Evolutionary conservation across 139 green algal species (phyloP).

Genomic region (Picochlorum sp.): DNA sequence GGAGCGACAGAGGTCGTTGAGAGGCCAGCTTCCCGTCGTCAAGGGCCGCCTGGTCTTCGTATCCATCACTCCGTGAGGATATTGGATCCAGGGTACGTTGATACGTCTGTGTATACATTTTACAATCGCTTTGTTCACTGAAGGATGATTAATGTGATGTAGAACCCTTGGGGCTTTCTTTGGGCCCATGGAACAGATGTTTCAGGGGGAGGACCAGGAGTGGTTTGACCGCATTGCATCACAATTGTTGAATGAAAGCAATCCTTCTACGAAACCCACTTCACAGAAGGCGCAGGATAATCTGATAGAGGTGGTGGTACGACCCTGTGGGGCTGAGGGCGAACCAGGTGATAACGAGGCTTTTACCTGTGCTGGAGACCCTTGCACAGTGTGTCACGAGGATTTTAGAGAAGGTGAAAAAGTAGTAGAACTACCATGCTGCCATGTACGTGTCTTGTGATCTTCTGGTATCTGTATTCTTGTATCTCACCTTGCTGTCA

Average conservation of each 20-base stretch:
- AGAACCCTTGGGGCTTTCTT: not conserved
- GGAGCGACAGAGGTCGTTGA: slow-evolving; percentile 1
- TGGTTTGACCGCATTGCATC: slow-evolving; percentile 19
- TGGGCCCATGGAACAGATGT: slow-evolving; percentile 3
- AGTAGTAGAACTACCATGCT: slow-evolving; percentile 37
- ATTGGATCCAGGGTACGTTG: too few relatives aligned
- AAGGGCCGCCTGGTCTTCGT: too few relatives aligned
- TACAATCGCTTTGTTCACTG: too few relatives aligned
- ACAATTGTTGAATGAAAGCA: slow-evolving; percentile 22
- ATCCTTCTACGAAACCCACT: slow-evolving; percentile 15
- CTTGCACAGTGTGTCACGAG: slow-evolving; percentile 34
- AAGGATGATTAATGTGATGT: too few relatives aligned
- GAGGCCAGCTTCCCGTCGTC: not conserved
- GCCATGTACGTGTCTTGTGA: not conserved
- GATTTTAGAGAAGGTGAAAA: slow-evolving; percentile 20
- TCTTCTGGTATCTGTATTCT: too few relatives aligned
- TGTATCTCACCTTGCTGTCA: too few relatives aligned
- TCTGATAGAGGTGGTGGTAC: slow-evolving; percentile 15
- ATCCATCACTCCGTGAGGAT: too few relatives aligned
- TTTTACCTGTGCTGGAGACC: slow-evolving; percentile 19
- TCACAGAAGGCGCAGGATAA: slow-evolving; percentile 2
- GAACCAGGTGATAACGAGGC: slow-evolving; percentile 17
- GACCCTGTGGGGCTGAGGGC: slow-evolving; percentile 4
- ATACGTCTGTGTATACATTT: too few relatives aligned
- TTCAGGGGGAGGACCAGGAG: slow-evolving; percentile 14